phyloP scores from a whole-genome alignment of 768 basidiomycete species.

The Sporobolomyces pararoseus region DNA sequence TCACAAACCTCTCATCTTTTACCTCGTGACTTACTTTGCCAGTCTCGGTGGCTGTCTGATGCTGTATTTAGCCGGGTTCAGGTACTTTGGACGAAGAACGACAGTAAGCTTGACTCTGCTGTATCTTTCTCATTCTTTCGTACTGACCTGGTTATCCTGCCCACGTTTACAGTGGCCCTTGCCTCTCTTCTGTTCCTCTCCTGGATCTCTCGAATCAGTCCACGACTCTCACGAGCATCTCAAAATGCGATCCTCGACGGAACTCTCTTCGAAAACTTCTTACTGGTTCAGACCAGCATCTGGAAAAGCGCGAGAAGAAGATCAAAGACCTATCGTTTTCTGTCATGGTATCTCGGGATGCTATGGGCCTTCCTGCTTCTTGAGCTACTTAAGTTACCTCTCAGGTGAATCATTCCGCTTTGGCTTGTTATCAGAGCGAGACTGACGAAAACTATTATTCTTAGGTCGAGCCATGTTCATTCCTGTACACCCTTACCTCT shows the following conservation, averaged over 20 bases:
- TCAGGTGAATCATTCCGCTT: slow-evolving; percentile 8
- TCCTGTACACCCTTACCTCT: slow-evolving; percentile 37
- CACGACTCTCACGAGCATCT: slow-evolving; percentile 22
- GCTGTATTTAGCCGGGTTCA: slow-evolving; percentile 27
- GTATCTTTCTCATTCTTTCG: neutral
- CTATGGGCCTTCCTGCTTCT: slow-evolving; percentile 6
- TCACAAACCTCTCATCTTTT: slow-evolving; percentile 37
- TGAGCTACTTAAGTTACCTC: neutral
- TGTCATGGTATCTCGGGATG: slow-evolving; percentile 35
- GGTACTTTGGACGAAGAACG: slow-evolving; percentile 27
- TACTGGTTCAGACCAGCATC: slow-evolving; percentile 31
- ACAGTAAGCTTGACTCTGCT: neutral
- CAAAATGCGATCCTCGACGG: slow-evolving; percentile 12
- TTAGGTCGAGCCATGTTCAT: slow-evolving; percentile 36
- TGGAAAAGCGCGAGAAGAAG: slow-evolving; percentile 9
- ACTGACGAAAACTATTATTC: neutral
- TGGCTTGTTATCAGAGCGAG: neutral
- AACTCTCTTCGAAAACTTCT: slow-evolving; percentile 9
- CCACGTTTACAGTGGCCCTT: slow-evolving; percentile 24
- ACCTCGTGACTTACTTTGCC: slow-evolving; percentile 4
- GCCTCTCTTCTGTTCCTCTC: slow-evolving; percentile 21
- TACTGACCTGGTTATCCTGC: neutral
- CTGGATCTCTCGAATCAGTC: slow-evolving; percentile 22
- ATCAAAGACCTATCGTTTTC: slow-evolving; percentile 27
- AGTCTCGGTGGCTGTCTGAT: neutral